Percentiles rank a stretch among this genome's conserved stretches.
phyloP scores from a whole-genome alignment of 805 yeast genomes.

The Zygosaccharomyces bailii region DNA sequence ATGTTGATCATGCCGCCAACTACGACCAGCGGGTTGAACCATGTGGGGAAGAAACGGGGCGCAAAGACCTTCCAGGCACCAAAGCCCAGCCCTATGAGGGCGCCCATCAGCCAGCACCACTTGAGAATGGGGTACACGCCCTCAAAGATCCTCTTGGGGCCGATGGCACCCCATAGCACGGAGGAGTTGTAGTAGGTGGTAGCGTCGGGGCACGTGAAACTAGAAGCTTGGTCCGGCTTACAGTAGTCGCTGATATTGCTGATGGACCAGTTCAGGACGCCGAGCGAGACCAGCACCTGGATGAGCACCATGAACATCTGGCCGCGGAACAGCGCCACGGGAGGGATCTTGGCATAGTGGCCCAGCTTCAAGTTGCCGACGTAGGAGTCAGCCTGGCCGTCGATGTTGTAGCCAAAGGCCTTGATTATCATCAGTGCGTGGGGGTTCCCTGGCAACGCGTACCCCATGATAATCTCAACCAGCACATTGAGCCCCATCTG shows the following conservation, averaged over 20 bases:
- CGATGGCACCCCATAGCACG: constrained; percentile 54
- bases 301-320: constrained; percentile 37
- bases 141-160: constrained; percentile 53
- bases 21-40: constrained; percentile 50
- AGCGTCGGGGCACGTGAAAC: constrained; percentile 41
- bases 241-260: constrained; percentile 38
- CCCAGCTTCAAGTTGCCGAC: constrained; percentile 54
- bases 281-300: constrained; percentile 34
- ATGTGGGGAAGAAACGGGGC: constrained; percentile 25
- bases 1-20: constrained; percentile 47
- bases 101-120: constrained; percentile 63
- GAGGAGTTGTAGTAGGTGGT: constrained; percentile 49
- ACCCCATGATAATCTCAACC: constrained; percentile 55
- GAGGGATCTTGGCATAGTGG: constrained; percentile 58
- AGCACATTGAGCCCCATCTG: constrained; percentile 48
- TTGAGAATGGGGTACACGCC: constrained; percentile 58
- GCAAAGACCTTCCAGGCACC: constrained; percentile 24
- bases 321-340: constrained; percentile 53
- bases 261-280: constrained; percentile 38
- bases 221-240: constrained; percentile 35
- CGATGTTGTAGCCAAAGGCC: constrained; percentile 55
- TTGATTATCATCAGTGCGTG: constrained; percentile 51
- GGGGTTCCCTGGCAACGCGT: constrained; percentile 55
- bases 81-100: constrained; percentile 35
- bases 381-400: constrained; percentile 60